phyloP scores from a whole-genome alignment of 768 basidiomycete genomes.

The Lactarius psammicola region DNA sequence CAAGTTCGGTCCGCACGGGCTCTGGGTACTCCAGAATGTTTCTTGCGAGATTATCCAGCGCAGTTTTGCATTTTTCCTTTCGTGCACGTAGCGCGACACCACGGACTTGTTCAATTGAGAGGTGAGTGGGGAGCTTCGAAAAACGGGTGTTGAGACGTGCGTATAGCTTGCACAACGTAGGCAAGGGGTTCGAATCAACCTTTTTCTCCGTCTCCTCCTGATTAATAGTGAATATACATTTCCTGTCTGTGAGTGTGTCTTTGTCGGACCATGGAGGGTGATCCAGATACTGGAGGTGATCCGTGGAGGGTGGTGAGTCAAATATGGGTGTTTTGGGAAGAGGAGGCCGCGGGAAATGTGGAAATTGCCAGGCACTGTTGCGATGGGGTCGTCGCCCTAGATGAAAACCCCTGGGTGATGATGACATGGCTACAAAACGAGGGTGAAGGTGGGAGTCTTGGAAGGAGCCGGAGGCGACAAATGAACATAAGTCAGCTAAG shows the following conservation, averaged over 20 bases:
- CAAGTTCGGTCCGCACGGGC: conserved; percentile 12
- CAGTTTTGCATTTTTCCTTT: conserved; percentile 34
- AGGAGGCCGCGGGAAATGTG: conserved; percentile 2
- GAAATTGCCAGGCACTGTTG: conserved; percentile 7
- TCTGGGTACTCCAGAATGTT: conserved; percentile 39
- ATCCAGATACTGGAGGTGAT: neutral
- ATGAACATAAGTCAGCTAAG: conserved; percentile 70
- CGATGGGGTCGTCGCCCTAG: conserved; percentile 13
- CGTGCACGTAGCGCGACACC: conserved; percentile 36
- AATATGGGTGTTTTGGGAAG: neutral
- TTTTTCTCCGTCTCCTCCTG: conserved; percentile 13
- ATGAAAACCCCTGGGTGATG: conserved; percentile 14
- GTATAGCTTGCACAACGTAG: neutral
- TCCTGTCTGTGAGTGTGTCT: neutral
- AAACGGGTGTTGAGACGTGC: conserved; percentile 5
- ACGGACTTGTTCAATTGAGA: conserved; percentile 32
- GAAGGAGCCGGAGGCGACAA: conserved; percentile 59
- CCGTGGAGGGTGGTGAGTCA: neutral
- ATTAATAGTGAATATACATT: neutral
- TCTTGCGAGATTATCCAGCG: conserved; percentile 42
- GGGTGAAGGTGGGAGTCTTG: conserved; percentile 41
- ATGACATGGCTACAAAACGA: conserved; percentile 18
- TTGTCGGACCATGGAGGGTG: neutral
- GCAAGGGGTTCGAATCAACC: neutral
- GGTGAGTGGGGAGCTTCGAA: conserved; percentile 17